Evolutionary conservation across 108 stramenopile species (phyloP).

Genomic region (Cylindrotheca closterium): DNA sequence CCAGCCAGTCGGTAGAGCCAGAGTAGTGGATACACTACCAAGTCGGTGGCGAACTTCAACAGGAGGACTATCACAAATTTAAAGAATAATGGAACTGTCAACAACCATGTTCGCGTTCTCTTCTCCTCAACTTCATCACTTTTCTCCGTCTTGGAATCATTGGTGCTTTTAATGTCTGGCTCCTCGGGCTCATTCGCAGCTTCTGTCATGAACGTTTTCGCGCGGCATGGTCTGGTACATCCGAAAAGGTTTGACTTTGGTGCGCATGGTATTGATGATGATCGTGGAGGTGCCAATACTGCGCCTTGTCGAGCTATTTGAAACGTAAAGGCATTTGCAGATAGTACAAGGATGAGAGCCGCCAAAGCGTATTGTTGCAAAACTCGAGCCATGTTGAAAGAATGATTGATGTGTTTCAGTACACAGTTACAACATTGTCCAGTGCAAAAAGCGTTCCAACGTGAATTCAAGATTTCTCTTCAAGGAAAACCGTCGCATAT

Average conservation of each 20-base stretch:
- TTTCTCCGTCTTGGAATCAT: background rate
- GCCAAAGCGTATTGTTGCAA: too few relatives aligned
- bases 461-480: too few relatives aligned
- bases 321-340: background rate
- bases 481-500: too few relatives aligned
- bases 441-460: too few relatives aligned
- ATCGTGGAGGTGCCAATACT: background rate
- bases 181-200: background rate
- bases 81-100: constrained; percentile 44
- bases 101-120: constrained; percentile 16
- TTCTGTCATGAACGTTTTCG: background rate
- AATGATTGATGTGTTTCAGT: too few relatives aligned
- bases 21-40: constrained; percentile 60
- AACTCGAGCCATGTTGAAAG: too few relatives aligned
- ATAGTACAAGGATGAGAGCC: too few relatives aligned
- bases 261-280: background rate
- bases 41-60: constrained; percentile 69
- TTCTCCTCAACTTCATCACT: constrained; percentile 4
- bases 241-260: background rate
- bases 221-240: background rate
- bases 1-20: constrained; percentile 52
- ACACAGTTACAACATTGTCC: too few relatives aligned
- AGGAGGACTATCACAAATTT: constrained; percentile 66
- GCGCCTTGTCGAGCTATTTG: background rate
- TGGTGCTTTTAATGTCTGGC: background rate